Percentiles rank a stretch among this genome's conserved stretches.
phyloP scores from a whole-genome alignment of 345 rosid species.

The Eucalyptus virginea region DNA sequence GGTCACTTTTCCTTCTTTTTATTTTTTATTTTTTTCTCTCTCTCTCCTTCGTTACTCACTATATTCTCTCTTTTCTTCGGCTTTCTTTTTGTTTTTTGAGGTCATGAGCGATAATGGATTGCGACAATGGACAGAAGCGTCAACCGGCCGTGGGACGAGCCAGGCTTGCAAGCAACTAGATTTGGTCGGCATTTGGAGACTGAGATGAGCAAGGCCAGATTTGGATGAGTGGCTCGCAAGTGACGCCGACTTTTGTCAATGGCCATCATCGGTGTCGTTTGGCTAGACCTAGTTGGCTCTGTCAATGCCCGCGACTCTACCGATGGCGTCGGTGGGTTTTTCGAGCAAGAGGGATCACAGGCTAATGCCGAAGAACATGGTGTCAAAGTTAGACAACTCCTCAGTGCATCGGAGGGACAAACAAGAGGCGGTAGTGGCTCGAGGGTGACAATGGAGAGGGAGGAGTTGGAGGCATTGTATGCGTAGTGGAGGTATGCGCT shows the following conservation, averaged over 20 bases:
- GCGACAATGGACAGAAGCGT: background rate
- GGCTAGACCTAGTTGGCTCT: background rate
- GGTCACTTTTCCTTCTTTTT: background rate
- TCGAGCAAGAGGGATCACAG: background rate
- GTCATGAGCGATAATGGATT: background rate
- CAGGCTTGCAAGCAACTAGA: background rate
- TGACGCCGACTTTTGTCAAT: background rate
- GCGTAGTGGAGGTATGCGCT: slow-evolving; percentile 56
- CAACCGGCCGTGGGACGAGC: background rate
- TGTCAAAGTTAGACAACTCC: background rate
- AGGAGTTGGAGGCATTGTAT: slow-evolving; percentile 48
- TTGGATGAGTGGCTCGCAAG: background rate
- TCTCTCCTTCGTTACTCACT: background rate
- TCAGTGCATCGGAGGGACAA: background rate
- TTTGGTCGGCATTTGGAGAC: background rate
- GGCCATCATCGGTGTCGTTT: background rate
- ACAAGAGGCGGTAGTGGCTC: slow-evolving; percentile 27
- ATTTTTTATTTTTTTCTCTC: accelerated
- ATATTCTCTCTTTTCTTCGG: background rate
- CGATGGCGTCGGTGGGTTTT: background rate
- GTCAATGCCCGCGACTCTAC: background rate
- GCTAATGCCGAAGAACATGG: background rate
- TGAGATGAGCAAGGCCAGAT: background rate
- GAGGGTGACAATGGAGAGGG: slow-evolving; percentile 53
- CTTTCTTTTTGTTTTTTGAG: background rate